phyloP scores from a whole-genome alignment of 495 filamentous ascomycete genomes.

The Hamigera avellanea region DNA sequence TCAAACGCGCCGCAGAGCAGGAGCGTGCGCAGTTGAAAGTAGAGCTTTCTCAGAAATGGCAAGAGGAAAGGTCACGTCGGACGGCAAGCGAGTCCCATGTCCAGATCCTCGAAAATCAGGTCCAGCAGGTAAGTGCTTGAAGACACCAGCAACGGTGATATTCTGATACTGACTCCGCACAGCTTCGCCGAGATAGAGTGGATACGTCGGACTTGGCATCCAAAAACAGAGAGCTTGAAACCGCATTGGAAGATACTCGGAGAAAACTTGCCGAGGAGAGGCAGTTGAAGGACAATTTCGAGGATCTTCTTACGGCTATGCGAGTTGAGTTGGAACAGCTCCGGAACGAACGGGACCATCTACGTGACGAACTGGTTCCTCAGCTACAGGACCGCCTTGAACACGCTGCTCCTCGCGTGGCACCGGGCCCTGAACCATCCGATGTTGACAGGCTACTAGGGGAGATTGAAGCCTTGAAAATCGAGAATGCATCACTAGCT shows the following conservation, averaged over 20 bases:
- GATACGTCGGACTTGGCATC: slow-evolving; percentile 31
- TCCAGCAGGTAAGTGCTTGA: slow-evolving; percentile 41
- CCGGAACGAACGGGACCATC: slow-evolving; percentile 80
- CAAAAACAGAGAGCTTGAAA: slow-evolving; percentile 59
- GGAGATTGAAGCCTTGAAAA: slow-evolving; percentile 54
- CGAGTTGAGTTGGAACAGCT: slow-evolving; percentile 71
- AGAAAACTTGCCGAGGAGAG: slow-evolving; percentile 77
- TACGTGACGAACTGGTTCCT: slow-evolving; percentile 76
- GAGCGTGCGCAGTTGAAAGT: slow-evolving; percentile 81
- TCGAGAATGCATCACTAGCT: slow-evolving; percentile 38
- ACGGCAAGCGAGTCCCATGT: slow-evolving; percentile 72
- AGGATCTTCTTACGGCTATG: slow-evolving; percentile 77
- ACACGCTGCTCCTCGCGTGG: slow-evolving; percentile 45
- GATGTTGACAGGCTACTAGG: slow-evolving; percentile 59
- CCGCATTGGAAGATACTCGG: slow-evolving; percentile 63
- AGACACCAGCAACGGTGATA: too few species aligned
- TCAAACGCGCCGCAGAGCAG: slow-evolving; percentile 77
- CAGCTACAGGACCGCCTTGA: slow-evolving; percentile 59
- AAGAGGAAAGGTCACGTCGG: slow-evolving; percentile 68
- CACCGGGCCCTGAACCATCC: slow-evolving; percentile 52
- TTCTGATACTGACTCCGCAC: too few species aligned
- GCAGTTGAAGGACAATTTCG: slow-evolving; percentile 83
- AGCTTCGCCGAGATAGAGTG: slow-evolving; percentile 37
- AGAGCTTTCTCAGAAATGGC: slow-evolving; percentile 68
- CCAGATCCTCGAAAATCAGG: slow-evolving; percentile 63